Evolutionary conservation across 2,329 filamentous ascomycete genomes (phyloP).

Genomic region (Sclerotiophoma versabilis): DNA sequence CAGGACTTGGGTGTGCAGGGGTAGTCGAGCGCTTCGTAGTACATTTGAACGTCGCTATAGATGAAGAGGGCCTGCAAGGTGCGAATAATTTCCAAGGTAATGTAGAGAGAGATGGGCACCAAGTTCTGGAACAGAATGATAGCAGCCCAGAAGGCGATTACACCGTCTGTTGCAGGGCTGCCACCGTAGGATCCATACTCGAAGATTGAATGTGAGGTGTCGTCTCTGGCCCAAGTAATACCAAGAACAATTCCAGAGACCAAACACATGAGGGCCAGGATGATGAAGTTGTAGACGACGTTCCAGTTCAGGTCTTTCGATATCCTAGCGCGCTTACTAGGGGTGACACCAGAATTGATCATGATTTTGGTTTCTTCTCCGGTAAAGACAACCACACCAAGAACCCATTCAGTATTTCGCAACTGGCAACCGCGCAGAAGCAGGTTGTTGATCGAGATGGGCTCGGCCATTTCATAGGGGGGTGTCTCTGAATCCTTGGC

Average conservation of each 20-base stretch:
- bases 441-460: constrained; percentile 93
- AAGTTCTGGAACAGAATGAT: constrained; percentile 98
- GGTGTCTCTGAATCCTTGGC: constrained; percentile 67
- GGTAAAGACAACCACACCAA: constrained; percentile 92
- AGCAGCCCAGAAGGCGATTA: constrained; percentile 96
- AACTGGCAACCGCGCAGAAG: constrained; percentile 92
- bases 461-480: constrained; percentile 82
- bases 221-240: constrained; percentile 75
- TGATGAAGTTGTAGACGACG: constrained; percentile 93
- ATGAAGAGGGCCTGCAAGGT: constrained; percentile 96
- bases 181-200: constrained; percentile 83
- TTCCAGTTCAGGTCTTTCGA: constrained; percentile 96
- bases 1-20: constrained; percentile 97
- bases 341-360: constrained; percentile 96
- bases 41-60: constrained; percentile 95
- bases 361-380: constrained; percentile 98
- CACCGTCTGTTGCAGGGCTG: constrained; percentile 78
- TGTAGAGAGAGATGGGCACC: constrained; percentile 97
- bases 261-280: constrained; percentile 89
- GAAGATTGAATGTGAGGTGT: constrained; percentile 81
- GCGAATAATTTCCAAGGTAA: constrained; percentile 93
- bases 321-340: constrained; percentile 90
- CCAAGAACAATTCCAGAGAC: constrained; percentile 86
- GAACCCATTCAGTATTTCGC: constrained; percentile 93
- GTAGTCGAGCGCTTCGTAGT: constrained; percentile 92